Base-by-base conservation (phyloP, 108 stramenopile genomes). In the Fistulifera pelliculosa region DNA sequence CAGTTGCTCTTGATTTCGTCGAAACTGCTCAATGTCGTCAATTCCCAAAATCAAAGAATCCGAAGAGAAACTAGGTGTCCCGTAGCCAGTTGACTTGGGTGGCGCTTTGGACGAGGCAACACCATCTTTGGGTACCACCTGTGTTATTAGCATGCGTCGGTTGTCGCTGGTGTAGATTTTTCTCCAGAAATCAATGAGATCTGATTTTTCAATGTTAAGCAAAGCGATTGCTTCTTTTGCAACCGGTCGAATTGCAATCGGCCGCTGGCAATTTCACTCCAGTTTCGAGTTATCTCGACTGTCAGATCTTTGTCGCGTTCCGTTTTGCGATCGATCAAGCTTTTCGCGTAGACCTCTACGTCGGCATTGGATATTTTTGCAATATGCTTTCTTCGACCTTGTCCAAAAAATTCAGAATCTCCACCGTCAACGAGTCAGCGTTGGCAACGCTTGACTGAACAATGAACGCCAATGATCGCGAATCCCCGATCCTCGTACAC, bases 281-380 rank as follows among this genome's bases (percentile, higher is more conserved):
- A 93, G 41, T 93, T 88, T 22, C 90, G 66, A 25, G 77, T 84
- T 19, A 81, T 79, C 52, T 93, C 90, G 7, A 64, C 55, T 16
- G 77, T 74, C 1, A 93, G 76, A 13, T 68, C 63, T 51, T 86
- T 88, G 59, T 93, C 90, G 16, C 82, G 86, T 56, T 93, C 90
- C 13, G 80, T 77, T 64, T 87, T 87, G 17, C 71, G 67, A 40
- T 83, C 83, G 1, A 85, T 76, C 27, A 92, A 58, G 12, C 79
- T 77, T 51, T 85, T 87, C 2, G 81, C 82, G 54, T 66, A 77
- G 0, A 75, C 67, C 14, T 74, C 80, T 38, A 92, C 56, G 23
- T 87, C 82, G 3, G 52, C 73, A 3, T 74, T 58, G 7, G 39
- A 56, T 15, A 92, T 75, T 80, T 35, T 19, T 74, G 60, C 24